Evolutionary conservation across 2,329 filamentous ascomycete genomes (phyloP).

Genomic region (Diplodia seriata): DNA sequence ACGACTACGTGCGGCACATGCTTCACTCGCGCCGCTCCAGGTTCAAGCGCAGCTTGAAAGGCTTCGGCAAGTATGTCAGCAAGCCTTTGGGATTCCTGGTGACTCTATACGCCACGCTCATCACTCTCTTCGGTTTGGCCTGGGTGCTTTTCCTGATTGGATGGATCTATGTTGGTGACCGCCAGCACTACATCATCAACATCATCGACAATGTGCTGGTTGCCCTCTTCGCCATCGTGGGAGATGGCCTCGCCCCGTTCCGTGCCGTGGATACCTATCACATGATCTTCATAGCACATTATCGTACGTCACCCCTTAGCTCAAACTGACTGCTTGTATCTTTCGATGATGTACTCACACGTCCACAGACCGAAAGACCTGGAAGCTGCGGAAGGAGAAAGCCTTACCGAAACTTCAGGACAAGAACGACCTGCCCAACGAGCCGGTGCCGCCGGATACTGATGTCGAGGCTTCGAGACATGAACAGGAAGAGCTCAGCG

Average conservation of each 20-base stretch:
- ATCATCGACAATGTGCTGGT: slow-evolving; percentile 62
- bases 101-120: slow-evolving; percentile 80
- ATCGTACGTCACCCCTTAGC: slow-evolving; percentile 43
- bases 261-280: slow-evolving; percentile 80
- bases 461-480: slow-evolving; percentile 29
- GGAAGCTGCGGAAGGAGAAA: slow-evolving; percentile 65
- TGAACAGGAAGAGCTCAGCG: slow-evolving; percentile 40
- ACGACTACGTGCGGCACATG: slow-evolving; percentile 88
- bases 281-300: slow-evolving; percentile 77
- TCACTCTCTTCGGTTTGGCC: slow-evolving; percentile 82
- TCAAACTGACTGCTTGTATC: background rate
- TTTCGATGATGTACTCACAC: background rate
- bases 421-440: slow-evolving; percentile 68
- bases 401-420: slow-evolving; percentile 65
- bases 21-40: slow-evolving; percentile 80
- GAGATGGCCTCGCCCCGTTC: slow-evolving; percentile 68
- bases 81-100: slow-evolving; percentile 82
- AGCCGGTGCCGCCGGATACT: slow-evolving; percentile 1
- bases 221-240: slow-evolving; percentile 64
- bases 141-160: slow-evolving; percentile 92
- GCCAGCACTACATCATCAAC: slow-evolving; percentile 64
- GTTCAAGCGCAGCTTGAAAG: slow-evolving; percentile 79
- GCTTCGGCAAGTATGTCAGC: slow-evolving; percentile 79
- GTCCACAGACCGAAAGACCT: slow-evolving; percentile 60
- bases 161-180: slow-evolving; percentile 78